Evolutionary conservation across 495 filamentous ascomycete species (phyloP), one percentile per base, ranked within the genome.

Genomic region (Lichenothelia convexa): DNA sequence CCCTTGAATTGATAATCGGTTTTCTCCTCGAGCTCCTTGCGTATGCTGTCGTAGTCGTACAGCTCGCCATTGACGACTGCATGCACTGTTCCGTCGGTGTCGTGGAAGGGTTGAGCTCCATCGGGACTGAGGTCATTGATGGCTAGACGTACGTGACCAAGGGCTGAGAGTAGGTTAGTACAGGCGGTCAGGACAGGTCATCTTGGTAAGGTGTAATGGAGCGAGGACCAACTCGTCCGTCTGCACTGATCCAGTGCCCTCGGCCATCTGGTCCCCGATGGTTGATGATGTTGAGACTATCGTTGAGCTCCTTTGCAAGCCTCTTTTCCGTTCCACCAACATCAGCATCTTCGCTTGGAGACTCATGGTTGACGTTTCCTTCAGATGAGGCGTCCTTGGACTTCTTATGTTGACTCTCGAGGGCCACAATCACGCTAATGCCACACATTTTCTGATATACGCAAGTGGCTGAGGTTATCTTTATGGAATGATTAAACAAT

Each of bases 41-140:
- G 59, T n/a, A 65, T 47, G 8, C 45, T 35, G 13, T 66, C 58
- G 34, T 63, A 41, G 42, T 64, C 61, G 45, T 70, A 72, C 24
- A 72, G 50, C 44, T 70, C 68, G 37, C 68, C 68, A 37, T 70
- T 70, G 36, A 70, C 59, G 27, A 71, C 59, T 3, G 62, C 66
- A 47, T 68, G 62, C 19, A 70, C 53, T 0, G 30, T 43, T 22
- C 45, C 39, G 29, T 54, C 48, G n/a, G 15, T 26, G 44, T 53
- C 49, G 30, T 62, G 54, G 36, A 70, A 59, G 3, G 65, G 67
- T 30, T 72, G 67, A 13, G 45, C 42, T 16, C 58, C 67, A 11
- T 45, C 44, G 0, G 62, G 46, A 32, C 50, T 56, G 6, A 69
- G 57, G 45, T 70, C 67, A 35, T 64, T 63, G 44, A 70, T 70